Evolutionary conservation across 176 grass and related monocot species (phyloP), one percentile per base, ranked within the genome.

Genomic region (Lolium perenne): DNA sequence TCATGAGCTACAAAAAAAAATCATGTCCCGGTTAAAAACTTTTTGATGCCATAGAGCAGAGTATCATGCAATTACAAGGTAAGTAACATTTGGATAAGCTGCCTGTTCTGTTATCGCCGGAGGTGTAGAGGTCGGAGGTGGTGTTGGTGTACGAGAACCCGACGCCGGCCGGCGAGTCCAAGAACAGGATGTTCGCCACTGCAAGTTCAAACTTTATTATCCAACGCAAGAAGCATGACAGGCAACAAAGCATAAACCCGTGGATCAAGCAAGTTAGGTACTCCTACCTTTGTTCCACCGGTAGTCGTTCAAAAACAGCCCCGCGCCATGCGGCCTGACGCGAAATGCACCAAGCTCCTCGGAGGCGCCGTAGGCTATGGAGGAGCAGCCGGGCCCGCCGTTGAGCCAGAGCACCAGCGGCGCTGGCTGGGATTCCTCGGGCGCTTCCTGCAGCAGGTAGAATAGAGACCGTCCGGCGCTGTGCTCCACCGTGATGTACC

Each of bases 101-200:
- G 85, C 94, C 92, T 62, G 95, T 97, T 57, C 74, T 87, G 6
- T 61, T 85, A 76, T 98, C 95, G 23, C 95, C 95, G 18, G n/a
- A 70, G 16, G 77, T 77, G 72, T 86, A 88, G 54, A 98, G 80
- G 85, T 95, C 93, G 66, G 93, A 87, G 62, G 61, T 88, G 47
- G 91, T 93, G 85, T 97, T 97, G 45, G 95, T 88, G 85, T 95
- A 97, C 1, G 95, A 97, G 87, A 95, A 97, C 1, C 95, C 95
- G 7, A 97, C 95, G 67, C 93, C 95, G 6, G 91, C 95, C 18
- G 95, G 95, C 40, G 95, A 93, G 21, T 98, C 95, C 83, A 98
- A 62, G 83, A 92, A 98, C 49, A 98, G 85, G 58, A 98, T 66
- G 81, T 98, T 98, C 1, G 95, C 93, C 83, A 21, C 95, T 97